Base-by-base conservation (phyloP, 169 alveolate genomes). In the Neospora caninum region DNA sequence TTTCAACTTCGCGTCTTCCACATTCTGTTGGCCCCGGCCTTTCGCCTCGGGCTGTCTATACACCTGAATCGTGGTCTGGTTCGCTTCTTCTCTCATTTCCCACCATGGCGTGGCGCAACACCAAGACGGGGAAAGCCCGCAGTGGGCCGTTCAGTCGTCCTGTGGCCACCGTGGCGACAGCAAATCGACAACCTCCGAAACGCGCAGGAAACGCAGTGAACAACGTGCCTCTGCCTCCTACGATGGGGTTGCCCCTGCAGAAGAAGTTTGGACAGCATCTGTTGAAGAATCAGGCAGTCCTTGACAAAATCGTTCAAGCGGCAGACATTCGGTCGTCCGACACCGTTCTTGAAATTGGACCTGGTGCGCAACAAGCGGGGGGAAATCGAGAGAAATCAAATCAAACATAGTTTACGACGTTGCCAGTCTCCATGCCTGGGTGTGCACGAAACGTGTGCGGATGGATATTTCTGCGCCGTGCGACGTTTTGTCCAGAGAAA, bases 311-410 rank as follows among this genome's bases (percentile, higher is more conserved):
- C 73, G 97, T 99, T 41, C 97, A 97, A 41, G 99, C 99, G 69
- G 98, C 99, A 31, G 99, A 99, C 58, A 98, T 99, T 54, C 98
- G 98, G 95, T 97, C 99, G 29, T 98, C 99, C 16, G 99, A 99
- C 96, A 98, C 98, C 22, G 99, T 99, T 2, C 96, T 99, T 70
- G 99, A 99, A 97, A 99, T 99, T 34, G 99, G 99, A 36, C 99
- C 99, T 80, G 99, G 99, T 92, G 38, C 10, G 93, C 13, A 9
- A 18, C 27, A 53, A 53, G 64, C 64, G 64, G 27, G 64, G 18
- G 64, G n/a, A n/a, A n/a, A n/a, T n/a, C n/a, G n/a, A n/a, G n/a
- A n/a, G n/a, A n/a, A n/a, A n/a, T n/a, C 58, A 49, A 49, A 49
- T 7, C 58, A 13, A 49, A 49, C 4, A 7, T 13, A 13, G 58